Percentiles rank a stretch among this genome's conserved stretches.
Conservation (phyloP, 306 rosid species). For the Cucurbita moschata region DNA sequence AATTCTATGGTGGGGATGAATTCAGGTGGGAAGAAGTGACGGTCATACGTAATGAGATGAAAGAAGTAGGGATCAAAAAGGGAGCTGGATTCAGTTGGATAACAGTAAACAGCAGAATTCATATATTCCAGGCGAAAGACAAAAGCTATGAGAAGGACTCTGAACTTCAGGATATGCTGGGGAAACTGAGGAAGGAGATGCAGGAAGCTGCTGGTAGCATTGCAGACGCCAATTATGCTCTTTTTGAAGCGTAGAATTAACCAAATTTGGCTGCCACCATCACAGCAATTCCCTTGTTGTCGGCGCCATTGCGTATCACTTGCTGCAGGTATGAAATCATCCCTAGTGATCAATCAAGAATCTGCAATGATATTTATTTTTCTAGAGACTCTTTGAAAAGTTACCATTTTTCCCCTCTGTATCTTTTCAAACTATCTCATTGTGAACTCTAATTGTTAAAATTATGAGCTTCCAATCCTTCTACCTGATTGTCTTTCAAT, state of each 20-base stretch:
- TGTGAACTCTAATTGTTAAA: not conserved
- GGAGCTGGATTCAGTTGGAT: slow-evolving; percentile 81
- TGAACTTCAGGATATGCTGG: slow-evolving; percentile 60
- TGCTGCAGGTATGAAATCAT: not conserved
- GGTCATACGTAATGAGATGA: slow-evolving; percentile 59
- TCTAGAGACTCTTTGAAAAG: not conserved
- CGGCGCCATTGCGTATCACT: not conserved
- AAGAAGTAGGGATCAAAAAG: slow-evolving; percentile 60
- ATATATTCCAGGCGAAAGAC: slow-evolving; percentile 69
- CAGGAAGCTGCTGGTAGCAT: slow-evolving; percentile 55
- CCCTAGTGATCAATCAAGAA: not conserved
- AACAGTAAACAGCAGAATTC: slow-evolving; percentile 41
- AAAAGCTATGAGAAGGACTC: slow-evolving; percentile 42
- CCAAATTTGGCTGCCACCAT: not conserved
- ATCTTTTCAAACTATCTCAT: not conserved
- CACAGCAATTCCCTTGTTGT: not conserved
- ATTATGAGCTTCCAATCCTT: not conserved
- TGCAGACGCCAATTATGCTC: slow-evolving; percentile 50
- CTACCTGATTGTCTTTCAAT: not conserved
- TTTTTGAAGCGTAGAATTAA: slow-evolving; percentile 33
- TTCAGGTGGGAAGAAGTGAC: slow-evolving; percentile 91
- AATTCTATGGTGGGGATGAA: not conserved
- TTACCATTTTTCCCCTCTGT: not conserved
- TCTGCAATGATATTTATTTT: not conserved
- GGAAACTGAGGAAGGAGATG: slow-evolving; percentile 38